A percentile compares a stretch with the other conserved stretches of the same genome.
Conservation (phyloP, 2,329 filamentous ascomycete genomes). For the Penicillium sp. region DNA sequence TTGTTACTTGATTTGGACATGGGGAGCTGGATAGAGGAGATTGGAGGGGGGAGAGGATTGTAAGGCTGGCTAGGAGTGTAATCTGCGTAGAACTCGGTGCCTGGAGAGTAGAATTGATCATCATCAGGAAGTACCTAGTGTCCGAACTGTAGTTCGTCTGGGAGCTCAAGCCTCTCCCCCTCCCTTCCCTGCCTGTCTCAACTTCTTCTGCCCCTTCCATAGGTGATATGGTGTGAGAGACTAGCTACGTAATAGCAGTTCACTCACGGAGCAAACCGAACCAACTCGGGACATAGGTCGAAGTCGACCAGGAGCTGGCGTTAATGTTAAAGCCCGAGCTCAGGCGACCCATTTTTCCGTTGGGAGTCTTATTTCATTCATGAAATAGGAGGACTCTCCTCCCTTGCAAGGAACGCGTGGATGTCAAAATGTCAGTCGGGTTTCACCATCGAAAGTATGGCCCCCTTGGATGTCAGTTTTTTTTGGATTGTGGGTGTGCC, state of each 20-base stretch:
- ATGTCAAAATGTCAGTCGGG: conserved; percentile 14
- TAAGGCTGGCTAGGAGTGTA: neutral
- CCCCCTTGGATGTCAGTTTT: conserved; percentile 4
- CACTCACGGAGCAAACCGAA: neutral
- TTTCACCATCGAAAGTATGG: conserved; percentile 3
- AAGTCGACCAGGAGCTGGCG: neutral
- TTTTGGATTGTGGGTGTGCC: neutral
- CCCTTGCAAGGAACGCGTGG: conserved; percentile 15
- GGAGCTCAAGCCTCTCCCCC: neutral
- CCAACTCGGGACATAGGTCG: neutral
- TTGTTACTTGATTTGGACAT: neutral
- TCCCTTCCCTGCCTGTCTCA: no score
- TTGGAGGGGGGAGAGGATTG: neutral
- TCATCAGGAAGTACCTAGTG: neutral
- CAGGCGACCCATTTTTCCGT: neutral
- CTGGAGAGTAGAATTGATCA: no score
- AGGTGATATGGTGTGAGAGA: neutral
- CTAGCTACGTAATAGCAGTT: neutral
- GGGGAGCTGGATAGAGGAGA: neutral
- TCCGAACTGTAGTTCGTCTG: neutral
- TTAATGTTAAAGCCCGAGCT: conserved; percentile 1
- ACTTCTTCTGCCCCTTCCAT: neutral
- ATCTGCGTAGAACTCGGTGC: no score
- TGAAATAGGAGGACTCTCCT: neutral
- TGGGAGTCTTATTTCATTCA: neutral